Evolutionary conservation across 768 basidiomycete species (phyloP), one percentile per base, ranked within the genome.

Genomic region (Pulveroboletus frians): DNA sequence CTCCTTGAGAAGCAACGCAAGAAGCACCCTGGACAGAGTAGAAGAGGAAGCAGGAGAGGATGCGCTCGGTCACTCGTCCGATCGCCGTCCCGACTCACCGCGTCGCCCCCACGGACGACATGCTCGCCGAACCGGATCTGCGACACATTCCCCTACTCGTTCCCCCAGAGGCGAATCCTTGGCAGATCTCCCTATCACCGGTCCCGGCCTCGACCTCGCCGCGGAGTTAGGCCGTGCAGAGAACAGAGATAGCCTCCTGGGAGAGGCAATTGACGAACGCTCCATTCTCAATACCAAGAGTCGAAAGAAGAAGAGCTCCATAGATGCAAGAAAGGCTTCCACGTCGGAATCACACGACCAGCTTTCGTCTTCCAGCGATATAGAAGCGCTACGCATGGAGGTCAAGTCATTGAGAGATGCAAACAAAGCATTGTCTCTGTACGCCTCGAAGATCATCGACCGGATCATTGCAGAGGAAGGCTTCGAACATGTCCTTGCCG

Each of bases 381-480:
- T 89, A 55, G 84, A 88, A 37, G 77, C 83, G n/a, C 69, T 98
- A 46, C 78, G 85, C 31, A 78, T 72, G 10, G 95, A 98, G 68
- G 85, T 96, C 65, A 95, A 95, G 68, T 84, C 83, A 27, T 80
- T 98, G 68, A 89, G 87, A 65, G 94, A 96, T 64, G 92, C 92
- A 38, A 97, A 96, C 74, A 95, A 95, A 67, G 94, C 94, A 1
- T 73, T 98, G 11, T 92, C 92, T 15, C 71, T 97, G 35, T 98
- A 98, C 62, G 92, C 94, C 4, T 92, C 91, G 39, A 98, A 97
- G 76, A 98, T 98, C 57, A 89, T 98, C 61, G 95, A 98, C 72
- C 83, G 94, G 39, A 96, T 98, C 63, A 95, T 97, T 59, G 80
- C 88, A 1, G 88, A 94, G 67, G 94, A 96, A 69, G 93, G 93